Evolutionary conservation across 2,329 filamentous ascomycete genomes (phyloP).

Genomic region (Aureobasidium vineae): DNA sequence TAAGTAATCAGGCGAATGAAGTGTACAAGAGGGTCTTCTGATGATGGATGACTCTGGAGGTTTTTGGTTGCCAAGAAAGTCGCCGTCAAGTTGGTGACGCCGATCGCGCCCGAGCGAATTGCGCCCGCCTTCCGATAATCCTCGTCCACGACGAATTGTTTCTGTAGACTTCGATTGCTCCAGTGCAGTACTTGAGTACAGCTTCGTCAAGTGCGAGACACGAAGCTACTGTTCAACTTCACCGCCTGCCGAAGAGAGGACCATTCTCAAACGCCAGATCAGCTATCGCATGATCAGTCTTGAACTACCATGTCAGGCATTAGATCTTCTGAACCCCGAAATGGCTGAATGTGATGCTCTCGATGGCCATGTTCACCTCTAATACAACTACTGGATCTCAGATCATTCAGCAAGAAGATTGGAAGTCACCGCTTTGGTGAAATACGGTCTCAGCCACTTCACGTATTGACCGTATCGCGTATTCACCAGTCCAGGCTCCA

Average conservation of each 20-base stretch:
- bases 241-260: not conserved
- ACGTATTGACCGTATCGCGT: not conserved
- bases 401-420: not conserved
- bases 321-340: no score
- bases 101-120: not conserved
- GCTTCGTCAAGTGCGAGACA: not conserved
- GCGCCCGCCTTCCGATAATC: not conserved
- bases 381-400: not conserved
- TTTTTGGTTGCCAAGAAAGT: slow-evolving; percentile 19
- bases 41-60: slow-evolving; percentile 6
- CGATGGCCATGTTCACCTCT: not conserved
- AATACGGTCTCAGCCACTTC: not conserved
- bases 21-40: not conserved
- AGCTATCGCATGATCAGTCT: not conserved
- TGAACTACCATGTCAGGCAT: not conserved
- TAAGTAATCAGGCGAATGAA: not conserved
- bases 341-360: not conserved
- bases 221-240: not conserved
- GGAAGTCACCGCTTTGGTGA: not conserved
- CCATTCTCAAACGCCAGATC: no score
- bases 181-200: not conserved
- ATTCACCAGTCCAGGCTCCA: not conserved
- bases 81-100: slow-evolving; percentile 16
- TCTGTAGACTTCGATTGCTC: not conserved
- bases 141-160: not conserved